A percentile compares a stretch with the other conserved stretches of the same genome.
phyloP scores from a whole-genome alignment of 2,329 filamentous ascomycete genomes.

The Thielaviopsis ethacetica region DNA sequence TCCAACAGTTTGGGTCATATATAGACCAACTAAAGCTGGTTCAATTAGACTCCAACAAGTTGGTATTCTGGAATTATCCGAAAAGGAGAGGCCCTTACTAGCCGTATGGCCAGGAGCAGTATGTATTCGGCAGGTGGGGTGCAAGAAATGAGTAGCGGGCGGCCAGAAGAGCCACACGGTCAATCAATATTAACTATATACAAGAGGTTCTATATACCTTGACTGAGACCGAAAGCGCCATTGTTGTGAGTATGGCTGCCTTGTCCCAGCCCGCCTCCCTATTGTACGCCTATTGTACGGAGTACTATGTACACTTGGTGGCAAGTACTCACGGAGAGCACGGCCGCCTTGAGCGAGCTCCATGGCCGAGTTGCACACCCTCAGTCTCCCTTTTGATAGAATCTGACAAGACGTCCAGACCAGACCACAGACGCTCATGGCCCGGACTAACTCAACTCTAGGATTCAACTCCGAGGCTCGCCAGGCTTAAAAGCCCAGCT shows the following conservation, averaged over 20 bases:
- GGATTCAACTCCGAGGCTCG: no score
- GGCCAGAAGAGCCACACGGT: background rate
- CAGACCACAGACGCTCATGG: background rate
- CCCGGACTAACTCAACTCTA: background rate
- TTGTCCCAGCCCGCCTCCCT: no score
- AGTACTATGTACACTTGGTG: background rate
- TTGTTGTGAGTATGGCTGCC: background rate
- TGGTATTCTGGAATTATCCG: background rate
- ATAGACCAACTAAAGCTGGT: background rate
- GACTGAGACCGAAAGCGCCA: background rate
- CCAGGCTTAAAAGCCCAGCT: constrained; percentile 41
- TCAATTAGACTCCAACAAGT: background rate
- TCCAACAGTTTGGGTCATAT: background rate
- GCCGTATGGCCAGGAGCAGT: no score
- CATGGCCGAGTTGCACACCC: background rate
- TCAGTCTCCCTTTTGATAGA: background rate
- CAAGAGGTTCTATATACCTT: background rate
- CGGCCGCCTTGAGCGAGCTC: background rate
- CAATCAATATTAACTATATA: background rate
- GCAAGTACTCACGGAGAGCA: background rate
- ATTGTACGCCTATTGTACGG: no score
- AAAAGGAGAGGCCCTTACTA: background rate
- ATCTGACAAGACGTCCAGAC: background rate
- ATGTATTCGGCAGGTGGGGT: background rate
- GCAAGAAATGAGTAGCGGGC: background rate